Evolutionary conservation across 2,329 filamentous ascomycete species (phyloP).

Genomic region (Neofusicoccum kwambonambiense): DNA sequence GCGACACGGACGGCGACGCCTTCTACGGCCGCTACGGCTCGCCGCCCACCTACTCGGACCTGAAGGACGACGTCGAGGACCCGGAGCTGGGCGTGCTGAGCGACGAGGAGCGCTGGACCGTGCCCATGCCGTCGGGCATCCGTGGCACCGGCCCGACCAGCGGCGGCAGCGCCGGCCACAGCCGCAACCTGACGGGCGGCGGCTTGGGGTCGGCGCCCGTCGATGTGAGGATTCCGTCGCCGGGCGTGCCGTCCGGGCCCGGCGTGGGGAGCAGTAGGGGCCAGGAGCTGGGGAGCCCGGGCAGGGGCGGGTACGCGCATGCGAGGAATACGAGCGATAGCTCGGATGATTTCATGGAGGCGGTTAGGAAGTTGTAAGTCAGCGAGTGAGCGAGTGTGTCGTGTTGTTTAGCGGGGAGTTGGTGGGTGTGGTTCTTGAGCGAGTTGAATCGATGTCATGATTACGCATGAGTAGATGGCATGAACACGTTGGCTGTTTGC

Average conservation of each 20-base stretch:
- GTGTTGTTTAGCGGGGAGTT: neutral
- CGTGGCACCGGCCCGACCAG: too few species aligned
- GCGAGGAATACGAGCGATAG: neutral
- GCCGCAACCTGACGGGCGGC: slow-evolving; percentile 1
- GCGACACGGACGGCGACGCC: neutral
- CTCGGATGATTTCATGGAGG: slow-evolving; percentile 1
- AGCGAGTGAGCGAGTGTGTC: neutral
- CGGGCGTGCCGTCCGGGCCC: slow-evolving; percentile 7
- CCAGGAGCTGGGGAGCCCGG: neutral
- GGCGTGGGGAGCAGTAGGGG: slow-evolving; percentile 5
- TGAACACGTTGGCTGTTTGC: too few species aligned
- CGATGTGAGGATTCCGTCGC: slow-evolving; percentile 4
- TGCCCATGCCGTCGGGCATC: neutral
- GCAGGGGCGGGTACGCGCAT: neutral
- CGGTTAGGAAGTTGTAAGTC: slow-evolving; percentile 1
- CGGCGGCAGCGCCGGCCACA: neutral
- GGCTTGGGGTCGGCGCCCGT: slow-evolving; percentile 1
- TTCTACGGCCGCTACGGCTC: slow-evolving; percentile 12
- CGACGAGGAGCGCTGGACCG: slow-evolving; percentile 9
- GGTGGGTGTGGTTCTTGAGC: too few species aligned
- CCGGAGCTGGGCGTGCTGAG: slow-evolving; percentile 6
- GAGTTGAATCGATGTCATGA: too few species aligned
- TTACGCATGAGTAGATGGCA: too few species aligned
- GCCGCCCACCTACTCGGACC: slow-evolving; percentile 5
- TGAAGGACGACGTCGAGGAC: slow-evolving; percentile 8